Conservation (phyloP, 495 filamentous ascomycete species). For the Neurospora sp. region DNA sequence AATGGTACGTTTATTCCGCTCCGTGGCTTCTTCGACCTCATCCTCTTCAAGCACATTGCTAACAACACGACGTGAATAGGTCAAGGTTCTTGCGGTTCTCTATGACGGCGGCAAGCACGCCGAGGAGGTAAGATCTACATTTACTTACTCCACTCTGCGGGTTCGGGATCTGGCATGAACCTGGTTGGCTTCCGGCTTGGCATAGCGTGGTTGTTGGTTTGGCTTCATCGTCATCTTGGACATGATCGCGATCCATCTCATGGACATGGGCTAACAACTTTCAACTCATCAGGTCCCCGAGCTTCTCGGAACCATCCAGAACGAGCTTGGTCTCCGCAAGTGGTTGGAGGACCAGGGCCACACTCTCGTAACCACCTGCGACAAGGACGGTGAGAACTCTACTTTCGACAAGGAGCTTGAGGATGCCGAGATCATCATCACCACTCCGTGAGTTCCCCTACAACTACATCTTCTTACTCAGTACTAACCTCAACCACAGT, state of each 20-base stretch:
- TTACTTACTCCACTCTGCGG: background rate
- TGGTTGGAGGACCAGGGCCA: slow-evolving; percentile 96
- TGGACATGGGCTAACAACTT: background rate
- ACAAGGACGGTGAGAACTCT: slow-evolving; percentile 89
- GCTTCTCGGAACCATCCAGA: slow-evolving; percentile 91
- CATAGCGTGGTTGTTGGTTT: background rate
- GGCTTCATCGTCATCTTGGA: background rate
- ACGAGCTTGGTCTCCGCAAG: slow-evolving; percentile 90
- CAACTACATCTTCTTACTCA: background rate
- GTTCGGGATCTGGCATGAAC: background rate
- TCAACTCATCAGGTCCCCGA: slow-evolving; percentile 51
- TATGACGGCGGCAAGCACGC: slow-evolving; percentile 46
- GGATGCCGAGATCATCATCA: slow-evolving; percentile 97
- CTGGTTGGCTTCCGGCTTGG: background rate
- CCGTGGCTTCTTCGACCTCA: slow-evolving; percentile 23
- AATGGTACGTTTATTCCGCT: slow-evolving; percentile 43
- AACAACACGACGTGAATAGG: slow-evolving; percentile 41
- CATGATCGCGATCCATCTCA: background rate
- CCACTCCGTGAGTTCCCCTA: slow-evolving; percentile 65
- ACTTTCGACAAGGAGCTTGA: slow-evolving; percentile 90
- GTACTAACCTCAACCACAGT: slow-evolving; percentile 33
- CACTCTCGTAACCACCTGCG: slow-evolving; percentile 90
- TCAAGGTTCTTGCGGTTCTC: slow-evolving; percentile 47
- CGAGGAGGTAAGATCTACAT: slow-evolving; percentile 31
- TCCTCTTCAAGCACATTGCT: slow-evolving; percentile 22